Base-by-base conservation (phyloP, 164 flowering plant genomes). In the Stephania cephalantha region DNA sequence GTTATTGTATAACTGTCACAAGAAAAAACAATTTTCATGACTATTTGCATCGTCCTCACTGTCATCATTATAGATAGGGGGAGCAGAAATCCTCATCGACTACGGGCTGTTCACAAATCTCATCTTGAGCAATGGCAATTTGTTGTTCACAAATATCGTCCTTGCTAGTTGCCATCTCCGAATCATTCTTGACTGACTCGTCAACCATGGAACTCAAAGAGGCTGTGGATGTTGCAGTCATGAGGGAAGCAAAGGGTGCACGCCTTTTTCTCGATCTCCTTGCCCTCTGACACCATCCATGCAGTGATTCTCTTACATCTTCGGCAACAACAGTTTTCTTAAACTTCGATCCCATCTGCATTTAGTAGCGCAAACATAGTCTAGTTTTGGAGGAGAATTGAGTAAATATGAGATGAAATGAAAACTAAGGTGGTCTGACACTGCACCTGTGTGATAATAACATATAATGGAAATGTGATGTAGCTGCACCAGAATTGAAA, bases 401-500 rank as follows among this genome's bases (percentile, higher is more conserved):
- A 7, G 6, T 9, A 17, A 74, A 7, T n/a, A 2, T 0, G 22
- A 6, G 58, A 71, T 8, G 17, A 46, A 48, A 8, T 31, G 9
- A 44, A 5, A 74, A 22, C 29, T 29, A 67, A 42, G 63, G 44
- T 35, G 44, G 64, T n/a, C 69, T 46, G 35, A 7, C 12, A 10
- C 55, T 77, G 46, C n/a, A 91, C 98, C 98, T 93, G 94, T 74
- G 98, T 81, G 50, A 91, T 58, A 76, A 94, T 88, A 64, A 94
- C 86, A 75, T 89, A 91, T 66, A 92, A 90, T 2, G 98, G 98
- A 78, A 94, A 90, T 65, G 97, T 90, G 68, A 83, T 79, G 72
- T 82, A 94, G 87, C 97, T 94, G 78, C 97, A 94, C 97, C 98
- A 94, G 77, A 84, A 81, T 72, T 92, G 98, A 44, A 88, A 78